Conservation (phyloP, 495 filamentous ascomycete species). For the Daldinia childiae region DNA sequence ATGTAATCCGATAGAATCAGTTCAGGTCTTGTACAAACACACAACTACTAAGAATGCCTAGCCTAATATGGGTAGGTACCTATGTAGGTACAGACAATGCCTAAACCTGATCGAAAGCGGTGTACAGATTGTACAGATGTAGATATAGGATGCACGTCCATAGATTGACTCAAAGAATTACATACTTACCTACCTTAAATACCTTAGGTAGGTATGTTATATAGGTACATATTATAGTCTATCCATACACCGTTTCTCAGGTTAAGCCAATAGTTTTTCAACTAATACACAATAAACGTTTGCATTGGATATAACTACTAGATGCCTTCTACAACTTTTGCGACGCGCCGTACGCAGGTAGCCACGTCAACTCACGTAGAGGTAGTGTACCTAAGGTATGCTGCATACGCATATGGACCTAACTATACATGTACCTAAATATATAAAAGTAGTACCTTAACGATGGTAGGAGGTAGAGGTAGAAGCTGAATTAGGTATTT, state of each 20-base stretch:
- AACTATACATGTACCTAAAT: slow-evolving; percentile 17
- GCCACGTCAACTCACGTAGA: slow-evolving; percentile 40
- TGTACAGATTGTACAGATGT: slow-evolving; percentile 13
- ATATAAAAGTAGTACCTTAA: slow-evolving; percentile 13
- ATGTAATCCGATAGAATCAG: slow-evolving; percentile 13
- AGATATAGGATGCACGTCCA: background rate
- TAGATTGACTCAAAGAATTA: slow-evolving; percentile 8
- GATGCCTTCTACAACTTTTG: slow-evolving; percentile 7
- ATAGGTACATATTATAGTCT: background rate
- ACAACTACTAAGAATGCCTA: slow-evolving; percentile 9
- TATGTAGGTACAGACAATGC: slow-evolving; percentile 12
- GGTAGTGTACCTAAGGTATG: slow-evolving; percentile 11
- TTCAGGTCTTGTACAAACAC: slow-evolving; percentile 13
- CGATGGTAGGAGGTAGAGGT: background rate
- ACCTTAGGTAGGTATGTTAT: too few relatives aligned
- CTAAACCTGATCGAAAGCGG: slow-evolving; percentile 36
- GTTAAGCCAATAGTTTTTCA: slow-evolving; percentile 9
- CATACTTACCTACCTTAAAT: background rate
- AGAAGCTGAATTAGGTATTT: slow-evolving; percentile 6
- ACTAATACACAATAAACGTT: slow-evolving; percentile 22
- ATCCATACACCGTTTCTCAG: slow-evolving; percentile 8
- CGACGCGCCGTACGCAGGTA: slow-evolving; percentile 29
- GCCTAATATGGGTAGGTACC: slow-evolving; percentile 20
- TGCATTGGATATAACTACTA: slow-evolving; percentile 22
- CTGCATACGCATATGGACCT: slow-evolving; percentile 9